Base-by-base conservation (phyloP, 345 rosid species). In the Bruguiera gymnorhiza region DNA sequence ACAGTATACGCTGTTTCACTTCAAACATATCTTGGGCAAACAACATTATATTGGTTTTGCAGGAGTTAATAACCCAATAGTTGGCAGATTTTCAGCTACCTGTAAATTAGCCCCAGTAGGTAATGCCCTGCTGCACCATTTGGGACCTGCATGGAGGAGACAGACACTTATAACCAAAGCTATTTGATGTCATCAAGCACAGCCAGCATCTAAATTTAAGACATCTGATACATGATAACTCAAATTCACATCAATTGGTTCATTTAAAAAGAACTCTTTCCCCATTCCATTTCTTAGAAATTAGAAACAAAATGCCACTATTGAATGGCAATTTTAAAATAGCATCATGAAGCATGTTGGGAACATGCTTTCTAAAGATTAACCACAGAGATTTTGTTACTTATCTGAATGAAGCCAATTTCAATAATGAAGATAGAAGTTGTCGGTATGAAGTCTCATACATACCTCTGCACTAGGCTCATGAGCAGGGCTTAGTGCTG, bases 81-180 rank as follows among this genome's bases (percentile, higher is more conserved):
- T 13, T 43, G 31, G 60, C 39, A 65, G 60, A 20, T 43, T 13
- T 36, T 63, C 66, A 76, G 75, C 36, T 77, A 95, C 99, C 96
- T 92, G 88, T 89, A 88, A 75, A 95, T 81, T 73, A 92, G 96
- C 68, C 99, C 99, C 74, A 95, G 96, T 74, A 95, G 98, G 79
- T 88, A 95, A 81, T 90, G 98, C 72, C 99, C 98, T 43, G 98
- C 86, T 62, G 98, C 99, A 67, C 97, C 94, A 78, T 95, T 90
- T 29, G 99, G 99, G 72, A 95, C 84, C 99, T 95, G 75, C 74
- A 74, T 18, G 54, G 65, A 80, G 50, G 67, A 60, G 23, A 67
- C 21, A 69, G 30, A 56, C 8, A 36, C 39, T 19, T n/a, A 53
- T 57, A 51, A 77, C 8, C 54, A 75, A 66, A 65, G 51, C 21